A percentile compares a stretch with the other conserved stretches of the same genome.
phyloP scores from a whole-genome alignment of 192 early-diverging fungal species.

The Rhizoclosmatium sp. region DNA sequence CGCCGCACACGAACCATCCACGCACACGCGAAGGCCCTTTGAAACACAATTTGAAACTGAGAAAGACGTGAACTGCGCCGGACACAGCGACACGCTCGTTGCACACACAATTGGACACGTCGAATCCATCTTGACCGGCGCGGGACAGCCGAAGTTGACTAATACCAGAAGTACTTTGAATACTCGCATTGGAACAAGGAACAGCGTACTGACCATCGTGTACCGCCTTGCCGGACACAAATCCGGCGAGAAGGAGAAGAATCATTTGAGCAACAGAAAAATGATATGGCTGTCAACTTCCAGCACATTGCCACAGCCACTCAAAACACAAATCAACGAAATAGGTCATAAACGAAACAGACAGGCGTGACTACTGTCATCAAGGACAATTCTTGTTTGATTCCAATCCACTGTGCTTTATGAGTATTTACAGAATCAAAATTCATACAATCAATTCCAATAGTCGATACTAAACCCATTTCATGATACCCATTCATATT shows the following conservation, averaged over 20 bases:
- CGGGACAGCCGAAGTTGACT: conserved; percentile 32
- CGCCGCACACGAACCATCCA: conserved; percentile 30
- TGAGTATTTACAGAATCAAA: no score
- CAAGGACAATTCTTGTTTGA: no score
- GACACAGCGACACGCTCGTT: conserved; percentile 24
- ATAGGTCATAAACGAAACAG: no score
- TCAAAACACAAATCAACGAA: neutral
- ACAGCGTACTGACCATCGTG: neutral
- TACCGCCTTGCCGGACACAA: neutral
- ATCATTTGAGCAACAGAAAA: neutral
- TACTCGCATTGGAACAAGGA: neutral
- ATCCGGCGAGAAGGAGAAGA: neutral
- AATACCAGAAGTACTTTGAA: neutral
- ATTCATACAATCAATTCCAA: no score
- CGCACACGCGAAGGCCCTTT: conserved; percentile 7
- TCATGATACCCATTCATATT: no score
- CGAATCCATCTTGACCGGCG: conserved; percentile 12
- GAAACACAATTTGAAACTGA: conserved; percentile 7
- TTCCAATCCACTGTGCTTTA: no score
- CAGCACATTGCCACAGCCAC: neutral
- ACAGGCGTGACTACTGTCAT: no score
- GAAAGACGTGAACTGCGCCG: neutral
- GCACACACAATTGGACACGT: conserved; percentile 36
- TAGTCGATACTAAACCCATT: no score
- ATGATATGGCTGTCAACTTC: neutral